Evolutionary conservation across 768 basidiomycete species (phyloP), one percentile per base, ranked within the genome.

Genomic region (Amanita exitialis): DNA sequence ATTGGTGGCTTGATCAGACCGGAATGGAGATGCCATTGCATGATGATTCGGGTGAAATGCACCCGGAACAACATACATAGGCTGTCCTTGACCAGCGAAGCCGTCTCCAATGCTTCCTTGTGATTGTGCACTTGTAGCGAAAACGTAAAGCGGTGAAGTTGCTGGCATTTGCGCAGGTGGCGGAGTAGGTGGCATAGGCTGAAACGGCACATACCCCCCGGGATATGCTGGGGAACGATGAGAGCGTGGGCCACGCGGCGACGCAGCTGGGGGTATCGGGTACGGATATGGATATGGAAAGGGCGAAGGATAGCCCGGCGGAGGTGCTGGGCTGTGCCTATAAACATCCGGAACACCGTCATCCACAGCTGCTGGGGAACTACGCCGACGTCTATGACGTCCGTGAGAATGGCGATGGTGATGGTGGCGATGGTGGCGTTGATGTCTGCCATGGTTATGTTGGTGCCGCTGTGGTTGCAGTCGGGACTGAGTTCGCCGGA

Each of bases 241-340:
- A 2, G 59, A 52, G 21, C 58, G 59, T 23, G 57, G 57, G 6
- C 58, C 62, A 41, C 54, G 58, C n/a, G 55, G 57, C 0, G 58
- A 57, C 27, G 57, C 49, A 18, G 53, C 28, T 47, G 59, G 43
- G 13, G 54, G 44, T 9, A 61, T 49, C 15, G 61, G 60, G 39
- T 62, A 68, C 7, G 58, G 50, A 28, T 62, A 59, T 12, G 62
- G 62, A 41, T 60, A 58, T 6, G 64, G 61, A 51, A 65, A 67
- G 0, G 65, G 59, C 49, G 62, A 68, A 1, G 69, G 66, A 52
- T 68, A 71, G 1, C 66, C 59, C 8, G 63, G 54, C 1, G 66
- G 58, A 0, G 66, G 58, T 32, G 66, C 57, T 3, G 64, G 57
- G 25, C 20, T 44, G 34, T 53, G 53, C 43, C 54, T 57, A 18